These are phyloP conservation scores for Tricladium varicosporioides DNA, from an alignment of 2,329 filamentous ascomycete species.

Conservation along the genomic window DNA sequence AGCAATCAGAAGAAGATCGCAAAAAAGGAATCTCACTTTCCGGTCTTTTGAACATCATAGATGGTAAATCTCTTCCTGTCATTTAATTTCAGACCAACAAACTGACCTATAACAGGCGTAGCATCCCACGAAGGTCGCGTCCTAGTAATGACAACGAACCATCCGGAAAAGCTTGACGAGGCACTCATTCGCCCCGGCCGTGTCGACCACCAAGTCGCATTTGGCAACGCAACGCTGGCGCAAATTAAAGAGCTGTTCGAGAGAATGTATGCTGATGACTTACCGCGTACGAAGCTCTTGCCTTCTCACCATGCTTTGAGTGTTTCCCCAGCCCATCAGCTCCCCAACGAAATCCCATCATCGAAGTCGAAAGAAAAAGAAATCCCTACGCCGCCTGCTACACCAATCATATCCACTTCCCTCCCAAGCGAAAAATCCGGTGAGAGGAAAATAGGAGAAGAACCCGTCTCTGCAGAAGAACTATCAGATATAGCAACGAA, in stretches of 20 bases:
- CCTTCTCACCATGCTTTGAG: too few species aligned
- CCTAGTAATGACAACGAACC: constrained; percentile 81
- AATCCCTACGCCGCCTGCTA: constrained; percentile 18
- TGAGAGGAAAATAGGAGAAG: constrained; percentile 38
- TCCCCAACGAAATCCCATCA: not conserved
- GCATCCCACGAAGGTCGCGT: constrained; percentile 76
- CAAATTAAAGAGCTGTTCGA: constrained; percentile 59
- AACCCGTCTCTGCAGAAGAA: constrained; percentile 36
- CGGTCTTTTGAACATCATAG: constrained; percentile 76
- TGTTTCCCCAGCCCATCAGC: not conserved
- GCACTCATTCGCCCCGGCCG: constrained; percentile 72
- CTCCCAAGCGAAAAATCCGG: constrained; percentile 19
- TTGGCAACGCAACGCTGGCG: constrained; percentile 53
- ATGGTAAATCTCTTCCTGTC: constrained; percentile 20
- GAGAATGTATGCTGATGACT: constrained; percentile 53
- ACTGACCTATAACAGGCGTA: constrained; percentile 46
- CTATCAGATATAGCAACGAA: too few species aligned
- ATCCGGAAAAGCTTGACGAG: constrained; percentile 68
- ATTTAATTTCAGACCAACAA: not conserved
- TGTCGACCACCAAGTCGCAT: constrained; percentile 67
- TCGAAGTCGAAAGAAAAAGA: not conserved
- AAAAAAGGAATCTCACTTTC: constrained; percentile 62
- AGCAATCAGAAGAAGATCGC: constrained; percentile 34
- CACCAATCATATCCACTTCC: constrained; percentile 9
- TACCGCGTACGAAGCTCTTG: constrained; percentile 29